Evolutionary conservation across 2,329 filamentous ascomycete genomes (phyloP).

Genomic region (Penicillium rolfsii): DNA sequence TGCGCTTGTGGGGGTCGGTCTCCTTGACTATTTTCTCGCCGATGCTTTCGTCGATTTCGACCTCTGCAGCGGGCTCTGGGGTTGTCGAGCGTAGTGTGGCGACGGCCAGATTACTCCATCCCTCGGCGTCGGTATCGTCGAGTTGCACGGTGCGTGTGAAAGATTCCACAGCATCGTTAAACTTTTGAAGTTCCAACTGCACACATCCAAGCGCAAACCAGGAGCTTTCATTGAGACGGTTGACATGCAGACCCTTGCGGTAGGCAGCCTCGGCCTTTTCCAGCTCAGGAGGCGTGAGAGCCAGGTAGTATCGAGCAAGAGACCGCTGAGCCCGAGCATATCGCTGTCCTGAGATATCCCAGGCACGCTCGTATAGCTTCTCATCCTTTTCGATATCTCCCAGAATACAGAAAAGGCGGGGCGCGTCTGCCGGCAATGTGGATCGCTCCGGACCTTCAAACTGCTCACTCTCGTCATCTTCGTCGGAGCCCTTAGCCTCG

Average conservation of each 20-base stretch:
- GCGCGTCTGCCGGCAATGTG: conserved; percentile 77
- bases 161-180: conserved; percentile 76
- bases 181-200: conserved; percentile 74
- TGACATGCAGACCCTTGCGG: conserved; percentile 73
- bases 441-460: conserved; percentile 70
- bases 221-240: conserved; percentile 76
- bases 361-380: conserved; percentile 78
- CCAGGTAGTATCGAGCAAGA: conserved; percentile 76
- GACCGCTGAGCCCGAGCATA: conserved; percentile 88
- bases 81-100: conserved; percentile 65
- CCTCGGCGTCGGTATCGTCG: conserved; percentile 86
- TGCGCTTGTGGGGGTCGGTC: conserved; percentile 61
- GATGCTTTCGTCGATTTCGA: conserved; percentile 35
- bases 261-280: conserved; percentile 76
- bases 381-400: conserved; percentile 82
- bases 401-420: conserved; percentile 87
- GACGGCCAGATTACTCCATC: conserved; percentile 92
- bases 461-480: conserved; percentile 57
- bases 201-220: conserved; percentile 94
- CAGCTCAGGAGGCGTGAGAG: conserved; percentile 62
- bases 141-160: conserved; percentile 82
- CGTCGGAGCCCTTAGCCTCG: conserved; percentile 56
- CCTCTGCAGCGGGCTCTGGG: conserved; percentile 33
- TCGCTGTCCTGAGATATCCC: conserved; percentile 78
- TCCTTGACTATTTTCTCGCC: conserved; percentile 24